phyloP scores from a whole-genome alignment of 2,329 filamentous ascomycete genomes.

The Fusarium drepaniforme region DNA sequence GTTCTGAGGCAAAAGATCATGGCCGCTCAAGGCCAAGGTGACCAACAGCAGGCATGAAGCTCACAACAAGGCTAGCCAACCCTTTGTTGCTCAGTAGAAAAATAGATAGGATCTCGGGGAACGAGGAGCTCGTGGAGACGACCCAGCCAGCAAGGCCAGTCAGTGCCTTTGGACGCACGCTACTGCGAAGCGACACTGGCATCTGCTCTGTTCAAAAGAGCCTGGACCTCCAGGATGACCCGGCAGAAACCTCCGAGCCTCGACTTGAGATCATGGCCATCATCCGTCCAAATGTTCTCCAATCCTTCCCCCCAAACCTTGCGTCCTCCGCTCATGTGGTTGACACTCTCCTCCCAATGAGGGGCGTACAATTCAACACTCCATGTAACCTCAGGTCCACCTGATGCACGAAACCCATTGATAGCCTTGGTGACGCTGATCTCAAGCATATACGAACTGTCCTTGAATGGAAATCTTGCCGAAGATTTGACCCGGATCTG shows the following conservation, averaged over 20 bases:
- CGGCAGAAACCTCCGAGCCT: slow-evolving; percentile 48
- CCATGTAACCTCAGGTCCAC: slow-evolving; percentile 44
- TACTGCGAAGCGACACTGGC: slow-evolving; percentile 18
- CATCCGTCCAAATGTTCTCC: slow-evolving; percentile 49
- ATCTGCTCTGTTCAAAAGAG: slow-evolving; percentile 38
- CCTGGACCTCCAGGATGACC: slow-evolving; percentile 48
- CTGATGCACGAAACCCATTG: slow-evolving; percentile 28
- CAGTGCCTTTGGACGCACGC: slow-evolving; percentile 5
- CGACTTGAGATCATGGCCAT: slow-evolving; percentile 37
- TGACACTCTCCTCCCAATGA: slow-evolving; percentile 54
- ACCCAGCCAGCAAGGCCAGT: slow-evolving; percentile 8
- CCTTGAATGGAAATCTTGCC: slow-evolving; percentile 45
- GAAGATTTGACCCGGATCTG: slow-evolving; percentile 45
- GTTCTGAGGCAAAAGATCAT: slow-evolving; percentile 60
- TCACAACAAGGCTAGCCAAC: neutral
- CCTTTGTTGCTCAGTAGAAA: neutral
- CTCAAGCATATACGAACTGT: slow-evolving; percentile 50
- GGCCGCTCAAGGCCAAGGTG: slow-evolving; percentile 49
- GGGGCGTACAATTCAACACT: slow-evolving; percentile 49
- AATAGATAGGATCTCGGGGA: slow-evolving; percentile 11
- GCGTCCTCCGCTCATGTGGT: slow-evolving; percentile 40
- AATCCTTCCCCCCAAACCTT: slow-evolving; percentile 49
- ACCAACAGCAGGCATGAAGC: slow-evolving; percentile 35
- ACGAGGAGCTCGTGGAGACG: neutral
- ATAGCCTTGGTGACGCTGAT: slow-evolving; percentile 47